Percentiles rank a stretch among this genome's conserved stretches.
These are phyloP conservation scores for Silene noctiflora DNA, from an alignment of 179 eudicot genomes.

Conservation along the genomic window DNA sequence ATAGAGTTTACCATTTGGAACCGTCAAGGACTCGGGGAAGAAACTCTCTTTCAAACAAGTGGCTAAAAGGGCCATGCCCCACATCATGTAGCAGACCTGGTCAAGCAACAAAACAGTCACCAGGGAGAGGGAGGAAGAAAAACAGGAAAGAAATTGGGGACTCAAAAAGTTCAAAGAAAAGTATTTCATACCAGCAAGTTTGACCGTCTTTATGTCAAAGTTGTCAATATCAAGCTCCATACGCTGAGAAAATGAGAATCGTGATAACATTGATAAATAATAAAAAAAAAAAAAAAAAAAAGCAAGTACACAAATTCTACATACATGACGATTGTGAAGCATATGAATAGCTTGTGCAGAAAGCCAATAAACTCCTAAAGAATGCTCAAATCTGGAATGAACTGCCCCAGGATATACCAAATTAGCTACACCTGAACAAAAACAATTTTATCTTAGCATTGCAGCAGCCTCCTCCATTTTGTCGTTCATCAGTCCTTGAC, in stretches of 20 bases:
- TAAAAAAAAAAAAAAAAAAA: not conserved
- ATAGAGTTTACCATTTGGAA: constrained; percentile 49
- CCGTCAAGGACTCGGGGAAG: constrained; percentile 64
- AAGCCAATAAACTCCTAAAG: constrained; percentile 85
- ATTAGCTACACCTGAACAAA: constrained; percentile 52
- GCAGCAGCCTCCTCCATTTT: constrained; percentile 5
- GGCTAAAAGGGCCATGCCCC: constrained; percentile 93
- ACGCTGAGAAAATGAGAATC: constrained; percentile 41
- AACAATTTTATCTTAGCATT: not conserved
- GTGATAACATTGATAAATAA: not conserved
- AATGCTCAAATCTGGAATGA: constrained; percentile 87
- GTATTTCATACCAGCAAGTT: constrained; percentile 60
- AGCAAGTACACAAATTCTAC: constrained; percentile 20
- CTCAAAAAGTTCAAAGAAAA: not conserved
- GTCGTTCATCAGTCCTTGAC: not conserved
- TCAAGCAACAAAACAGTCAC: not conserved
- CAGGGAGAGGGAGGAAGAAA: not conserved
- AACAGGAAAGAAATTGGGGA: no score
- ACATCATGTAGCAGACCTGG: constrained; percentile 79
- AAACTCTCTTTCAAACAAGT: constrained; percentile 68
- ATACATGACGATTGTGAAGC: constrained; percentile 52
- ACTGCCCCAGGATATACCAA: constrained; percentile 89
- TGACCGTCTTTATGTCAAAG: constrained; percentile 62
- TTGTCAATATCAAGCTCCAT: constrained; percentile 64
- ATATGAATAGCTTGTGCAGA: constrained; percentile 66